Evolutionary conservation across 306 rosid genomes (phyloP), one percentile per base, ranked within the genome.

Genomic region (Castanea sativa): DNA sequence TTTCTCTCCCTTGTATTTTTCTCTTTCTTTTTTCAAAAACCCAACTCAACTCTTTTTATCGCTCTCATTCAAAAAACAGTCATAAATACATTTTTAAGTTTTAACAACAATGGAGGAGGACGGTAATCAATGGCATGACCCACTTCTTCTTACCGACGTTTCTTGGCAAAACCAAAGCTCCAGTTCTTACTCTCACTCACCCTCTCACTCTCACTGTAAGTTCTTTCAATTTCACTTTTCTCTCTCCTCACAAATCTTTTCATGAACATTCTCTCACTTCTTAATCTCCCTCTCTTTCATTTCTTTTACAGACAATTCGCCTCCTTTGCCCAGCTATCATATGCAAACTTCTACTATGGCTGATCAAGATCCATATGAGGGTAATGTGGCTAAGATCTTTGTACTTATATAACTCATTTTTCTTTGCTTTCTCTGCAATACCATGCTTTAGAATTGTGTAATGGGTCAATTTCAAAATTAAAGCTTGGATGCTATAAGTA

Each of bases 141-240:
- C 93, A 79, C 93, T 87, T 86, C 96, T 89, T 68, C 87, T 91
- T 45, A 85, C 88, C 0, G 90, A 89, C 83, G 87, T 80, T 74
- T 86, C 90, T 79, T 73, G 71, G 32, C 92, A 68, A 74, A 84
- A 67, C 68, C 58, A 83, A 55, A 55, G 61, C 56, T 77, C 85
- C 69, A 1, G 23, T 58, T 27, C 52, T 11, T 11, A 25, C 32
- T 80, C 82, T 53, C 76, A 64, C 43, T 59, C 53, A 49, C 53
- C 45, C 73, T 71, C 38, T 21, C 25, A 27, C 23, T 80, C 83
- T 53, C 76, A 64, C 57, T 59, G 92, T 88, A 81, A 86, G 83
- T 79, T 55, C 67, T 49, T 49, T 41, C 83, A 63, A 15, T 69
- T 38, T 18, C 3, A 4, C 18, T 20, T 10, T 55, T 19, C 56